Evolutionary conservation across 1,139 yeast genomes (phyloP), one percentile per base, ranked within the genome.

Genomic region (Spencermartinsiella ligniputridi): DNA sequence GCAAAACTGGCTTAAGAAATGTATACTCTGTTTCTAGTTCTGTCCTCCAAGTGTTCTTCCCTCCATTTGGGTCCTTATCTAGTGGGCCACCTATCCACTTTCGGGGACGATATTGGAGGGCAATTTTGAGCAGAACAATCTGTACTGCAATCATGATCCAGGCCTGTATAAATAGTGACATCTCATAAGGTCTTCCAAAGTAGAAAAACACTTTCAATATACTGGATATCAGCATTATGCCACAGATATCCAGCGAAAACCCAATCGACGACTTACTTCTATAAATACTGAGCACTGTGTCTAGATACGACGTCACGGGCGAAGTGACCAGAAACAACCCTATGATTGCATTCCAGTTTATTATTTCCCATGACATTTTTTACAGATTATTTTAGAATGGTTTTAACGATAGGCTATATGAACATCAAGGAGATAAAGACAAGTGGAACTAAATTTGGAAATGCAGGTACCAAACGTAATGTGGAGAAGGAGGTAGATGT

Each of bases 201-300:
- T 83, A 89, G 67, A 86, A 89, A 44, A 80, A 78, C 17, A 89
- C 80, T 51, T 95, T 72, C 36, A 88, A 66, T 3, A 82, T 77
- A 39, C 88, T 78, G 1, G 96, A 84, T 55, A 87, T 72, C 49
- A 89, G 64, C 96, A 89, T 88, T 9, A 95, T 86, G 13, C 90
- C 92, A 66, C 96, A 89, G 12, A 89, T 84, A 63, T 89, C 97
- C 18, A 88, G 71, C 5, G 94, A 82, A 60, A 88, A 88, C 22
- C 97, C 97, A 27, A 76, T 72, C 1, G 92, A 77, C 1, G 89
- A 75, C 58, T 79, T 70, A 36, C 77, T 75, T 41, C 73, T 69
- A 54, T 79, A 74, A 13, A 89, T 87, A 50, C 85, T 74, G 45
- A 79, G 69, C 35, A 89, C 77, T 0, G 96, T 87, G 19, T 94